A percentile compares a stretch with the other conserved stretches of the same genome.
These are phyloP conservation scores for Jamesozyma gamospora DNA, from an alignment of 805 yeast species.

Conservation along the genomic window DNA sequence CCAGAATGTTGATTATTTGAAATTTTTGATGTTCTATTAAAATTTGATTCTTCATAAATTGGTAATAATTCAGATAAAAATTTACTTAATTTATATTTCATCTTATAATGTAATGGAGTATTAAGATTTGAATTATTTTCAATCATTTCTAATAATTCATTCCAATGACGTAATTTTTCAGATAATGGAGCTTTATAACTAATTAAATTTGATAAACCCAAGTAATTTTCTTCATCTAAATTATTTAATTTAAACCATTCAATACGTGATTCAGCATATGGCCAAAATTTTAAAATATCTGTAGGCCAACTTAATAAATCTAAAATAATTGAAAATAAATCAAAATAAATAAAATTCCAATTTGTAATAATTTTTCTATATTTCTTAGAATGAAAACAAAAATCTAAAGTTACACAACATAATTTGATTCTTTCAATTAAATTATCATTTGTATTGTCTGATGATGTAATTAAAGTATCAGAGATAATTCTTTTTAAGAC, in stretches of 20 bases:
- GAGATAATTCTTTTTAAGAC: constrained; percentile 10
- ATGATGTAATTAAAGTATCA: constrained; percentile 6
- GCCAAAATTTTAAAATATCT: constrained; percentile 20
- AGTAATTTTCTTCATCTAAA: background rate
- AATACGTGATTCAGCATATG: constrained; percentile 23
- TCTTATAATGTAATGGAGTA: constrained; percentile 18
- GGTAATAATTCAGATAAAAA: constrained; percentile 23
- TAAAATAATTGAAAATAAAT: constrained; percentile 12
- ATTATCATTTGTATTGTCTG: background rate
- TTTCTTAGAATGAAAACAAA: constrained; percentile 16
- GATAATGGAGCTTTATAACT: constrained; percentile 26
- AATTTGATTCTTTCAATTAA: constrained; percentile 3
- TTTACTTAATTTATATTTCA: constrained; percentile 18
- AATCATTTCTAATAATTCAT: constrained; percentile 14
- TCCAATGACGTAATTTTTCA: constrained; percentile 25
- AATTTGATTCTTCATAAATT: constrained; percentile 22
- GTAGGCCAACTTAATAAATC: constrained; percentile 21
- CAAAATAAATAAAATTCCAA: constrained; percentile 22
- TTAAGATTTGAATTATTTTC: constrained; percentile 16
- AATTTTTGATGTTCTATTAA: constrained; percentile 19
- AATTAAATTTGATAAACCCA: constrained; percentile 19
- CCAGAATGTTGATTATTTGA: constrained; percentile 13
- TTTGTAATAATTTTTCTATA: constrained; percentile 7
- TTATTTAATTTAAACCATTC: constrained; percentile 22
- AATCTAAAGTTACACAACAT: constrained; percentile 18